Evolutionary conservation across 1,284 basidiomycete species (phyloP), one percentile per base, ranked within the genome.

Genomic region (Ustilago bromivora): DNA sequence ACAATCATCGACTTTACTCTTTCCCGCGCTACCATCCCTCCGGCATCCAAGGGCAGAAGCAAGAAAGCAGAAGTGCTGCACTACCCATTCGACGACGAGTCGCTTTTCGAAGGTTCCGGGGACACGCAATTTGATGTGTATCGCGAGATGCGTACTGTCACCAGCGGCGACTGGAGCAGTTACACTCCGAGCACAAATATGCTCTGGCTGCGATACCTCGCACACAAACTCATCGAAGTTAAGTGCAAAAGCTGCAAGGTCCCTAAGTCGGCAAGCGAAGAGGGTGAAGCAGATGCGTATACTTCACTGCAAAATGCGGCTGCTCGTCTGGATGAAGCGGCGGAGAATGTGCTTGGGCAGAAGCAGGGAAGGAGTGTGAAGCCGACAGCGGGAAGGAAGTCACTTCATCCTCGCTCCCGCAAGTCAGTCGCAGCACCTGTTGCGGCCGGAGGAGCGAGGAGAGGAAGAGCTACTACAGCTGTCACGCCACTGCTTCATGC

Each of bases 101-200:
- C 74, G 15, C 61, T 87, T n/a, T 87, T 87, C 52, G 71, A 85
- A 47, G 87, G 92, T 92, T 87, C 84, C 90, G 94, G 95, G 7
- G 94, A 96, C 84, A 92, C 93, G 79, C 96, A 99, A 85, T 98
- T 96, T 87, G 95, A 98, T 80, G 89, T 98, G 1, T 99, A 99
- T 85, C 91, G 96, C 46, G 90, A 92, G 86, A 98, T 98, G 94
- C 89, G 89, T 43, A 87, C 87, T 31, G 87, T 91, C 66, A 91
- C 90, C 51, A 86, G 89, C 3, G 88, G 88, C 52, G 55, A 57
- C 23, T 98, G 96, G 96, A 89, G 90, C 63, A 88, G 86, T 1
- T 95, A 91, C 84, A 89, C 90, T 58, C 94, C 95, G 0, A 85
- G 92, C 11, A 96, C 94, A 6, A 98, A 98, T 82, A 90, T 96